Evolutionary conservation across 495 filamentous ascomycete genomes (phyloP), one percentile per base, ranked within the genome.

Genomic region (Physcia stellaris): DNA sequence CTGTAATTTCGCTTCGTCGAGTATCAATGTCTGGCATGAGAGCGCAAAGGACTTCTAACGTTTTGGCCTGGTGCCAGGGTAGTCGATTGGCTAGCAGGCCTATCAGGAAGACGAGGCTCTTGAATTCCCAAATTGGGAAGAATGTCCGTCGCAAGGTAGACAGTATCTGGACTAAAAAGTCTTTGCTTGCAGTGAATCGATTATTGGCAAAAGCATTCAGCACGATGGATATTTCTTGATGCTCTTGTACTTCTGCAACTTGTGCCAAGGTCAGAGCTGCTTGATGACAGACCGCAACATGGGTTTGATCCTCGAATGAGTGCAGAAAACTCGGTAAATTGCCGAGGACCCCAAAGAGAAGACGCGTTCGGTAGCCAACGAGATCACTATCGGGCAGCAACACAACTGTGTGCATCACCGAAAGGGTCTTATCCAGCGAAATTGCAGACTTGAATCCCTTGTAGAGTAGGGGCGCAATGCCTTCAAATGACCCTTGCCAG

Each of bases 11-110:
- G 0, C 76, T 73, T 45, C 87, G 85, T 22, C 78, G 79, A 80
- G 95, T 94, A 50, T 99, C 88, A 39, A 96, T 81, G 24, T 86
- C 81, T 2, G 87, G 85, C 21, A 95, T 79, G 37, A 95, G 61
- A 29, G 80, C 75, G 50, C 81, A 80, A 6, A 96, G 75, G 19
- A 96, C 73, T 41, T 83, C 79, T 80, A 96, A 87, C 2, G 81
- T 86, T 63, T 85, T 83, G 30, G 87, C 56, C 52, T 92, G 92
- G 62, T 95, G 83, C 80, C 85, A 95, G 19, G 78, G 69, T 1
- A 80, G 68, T 24, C 74, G 75, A 50, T 96, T 99, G 9, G 86
- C 93, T 38, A 96, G 66, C 41, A 95, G 70, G 4, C 90, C 85
- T 66, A 99, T 82, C 23, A 96, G 59, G 63, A 93, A 94, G 1